Evolutionary conservation across 2,329 filamentous ascomycete genomes (phyloP).

Genomic region (Ophiostoma piceae): DNA sequence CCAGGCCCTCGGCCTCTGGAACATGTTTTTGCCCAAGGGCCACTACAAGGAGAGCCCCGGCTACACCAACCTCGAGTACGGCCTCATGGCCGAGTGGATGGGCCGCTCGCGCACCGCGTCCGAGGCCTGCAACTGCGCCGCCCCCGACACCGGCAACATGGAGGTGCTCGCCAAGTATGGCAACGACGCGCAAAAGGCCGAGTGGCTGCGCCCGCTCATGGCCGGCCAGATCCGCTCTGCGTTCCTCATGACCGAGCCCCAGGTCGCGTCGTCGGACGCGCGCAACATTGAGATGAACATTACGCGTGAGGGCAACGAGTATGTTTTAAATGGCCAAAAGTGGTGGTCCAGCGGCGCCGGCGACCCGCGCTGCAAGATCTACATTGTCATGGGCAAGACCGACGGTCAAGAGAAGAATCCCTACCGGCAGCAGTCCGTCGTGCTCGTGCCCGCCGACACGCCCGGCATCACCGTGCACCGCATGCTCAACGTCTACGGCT

Average conservation of each 20-base stretch:
- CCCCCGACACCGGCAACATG: slow-evolving; percentile 93
- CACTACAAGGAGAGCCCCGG: slow-evolving; percentile 95
- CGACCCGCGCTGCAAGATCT: slow-evolving; percentile 85
- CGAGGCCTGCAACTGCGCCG: slow-evolving; percentile 84
- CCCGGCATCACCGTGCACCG: slow-evolving; percentile 88
- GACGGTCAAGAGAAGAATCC: slow-evolving; percentile 58
- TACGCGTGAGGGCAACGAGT: slow-evolving; percentile 74
- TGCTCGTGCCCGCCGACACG: slow-evolving; percentile 75
- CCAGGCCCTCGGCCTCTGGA: slow-evolving; percentile 82
- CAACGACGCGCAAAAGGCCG: slow-evolving; percentile 73
- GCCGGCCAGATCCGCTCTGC: slow-evolving; percentile 81
- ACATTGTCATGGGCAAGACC: slow-evolving; percentile 94
- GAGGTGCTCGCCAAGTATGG: slow-evolving; percentile 91
- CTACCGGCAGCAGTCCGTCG: slow-evolving; percentile 89
- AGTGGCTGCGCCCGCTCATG: slow-evolving; percentile 77
- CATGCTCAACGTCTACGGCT: slow-evolving; percentile 91
- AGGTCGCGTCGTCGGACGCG: slow-evolving; percentile 82
- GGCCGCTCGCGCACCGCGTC: slow-evolving; percentile 79
- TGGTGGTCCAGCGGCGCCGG: slow-evolving; percentile 98
- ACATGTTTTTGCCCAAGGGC: slow-evolving; percentile 92
- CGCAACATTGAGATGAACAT: slow-evolving; percentile 88
- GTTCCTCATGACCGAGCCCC: slow-evolving; percentile 91
- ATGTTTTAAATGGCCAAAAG: slow-evolving; percentile 92
- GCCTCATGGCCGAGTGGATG: slow-evolving; percentile 92
- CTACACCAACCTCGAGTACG: slow-evolving; percentile 93